A percentile compares a stretch with the other conserved stretches of the same genome.
Evolutionary conservation across 2,329 filamentous ascomycete genomes (phyloP).

Genomic region (Aurifilum marmelostoma): DNA sequence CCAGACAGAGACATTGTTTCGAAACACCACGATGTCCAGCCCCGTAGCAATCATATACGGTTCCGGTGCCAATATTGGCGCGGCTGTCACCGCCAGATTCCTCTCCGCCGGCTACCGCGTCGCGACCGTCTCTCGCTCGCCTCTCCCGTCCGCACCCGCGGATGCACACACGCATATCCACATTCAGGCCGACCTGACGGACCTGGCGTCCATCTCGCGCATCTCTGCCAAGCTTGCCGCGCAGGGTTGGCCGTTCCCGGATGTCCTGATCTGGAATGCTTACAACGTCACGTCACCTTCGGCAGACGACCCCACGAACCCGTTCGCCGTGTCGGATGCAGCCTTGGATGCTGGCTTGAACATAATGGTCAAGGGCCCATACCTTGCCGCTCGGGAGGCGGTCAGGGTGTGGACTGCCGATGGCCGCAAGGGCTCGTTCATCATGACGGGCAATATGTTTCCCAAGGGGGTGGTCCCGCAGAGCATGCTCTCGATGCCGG

Average conservation of each 20-base stretch:
- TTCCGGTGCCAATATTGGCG: conserved; percentile 23
- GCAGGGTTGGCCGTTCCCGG: background rate
- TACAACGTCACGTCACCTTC: background rate
- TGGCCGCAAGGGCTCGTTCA: conserved; percentile 10
- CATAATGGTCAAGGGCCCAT: conserved; percentile 14
- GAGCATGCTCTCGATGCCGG: background rate
- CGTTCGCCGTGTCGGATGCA: conserved; percentile 12
- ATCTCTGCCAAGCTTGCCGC: background rate
- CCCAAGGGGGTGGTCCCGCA: background rate
- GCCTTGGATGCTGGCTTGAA: conserved; percentile 12
- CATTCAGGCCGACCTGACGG: conserved; percentile 15
- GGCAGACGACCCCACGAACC: conserved; percentile 7
- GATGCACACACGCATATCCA: background rate
- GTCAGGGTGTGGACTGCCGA: conserved; percentile 13
- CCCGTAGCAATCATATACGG: conserved; percentile 25
- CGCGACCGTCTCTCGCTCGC: conserved; percentile 18
- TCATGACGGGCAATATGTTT: conserved; percentile 18
- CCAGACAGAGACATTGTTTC: background rate
- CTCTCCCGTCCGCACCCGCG: background rate
- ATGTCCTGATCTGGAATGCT: conserved; percentile 21
- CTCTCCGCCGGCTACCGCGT: conserved; percentile 17
- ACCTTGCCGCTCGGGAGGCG: conserved; percentile 6
- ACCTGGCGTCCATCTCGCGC: background rate
- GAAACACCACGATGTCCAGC: background rate
- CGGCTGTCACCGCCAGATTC: conserved; percentile 16